Base-by-base conservation (phyloP, 2,329 filamentous ascomycete genomes). In the Thielaviopsis musarum region DNA sequence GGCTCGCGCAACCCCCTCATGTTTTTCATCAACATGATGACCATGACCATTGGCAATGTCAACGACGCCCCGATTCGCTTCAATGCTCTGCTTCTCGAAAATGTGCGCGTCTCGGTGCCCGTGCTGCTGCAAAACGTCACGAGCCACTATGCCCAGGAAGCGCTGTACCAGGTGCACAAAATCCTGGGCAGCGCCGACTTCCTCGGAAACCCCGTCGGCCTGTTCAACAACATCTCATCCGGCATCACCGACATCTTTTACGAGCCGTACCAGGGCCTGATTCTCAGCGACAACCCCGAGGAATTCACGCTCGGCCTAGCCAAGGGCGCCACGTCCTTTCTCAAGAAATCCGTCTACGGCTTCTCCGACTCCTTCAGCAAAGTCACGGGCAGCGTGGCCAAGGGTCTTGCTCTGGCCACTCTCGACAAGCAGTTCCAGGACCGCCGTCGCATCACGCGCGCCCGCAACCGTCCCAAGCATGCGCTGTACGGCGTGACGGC, bases 351-450 rank as follows among this genome's bases (percentile, higher is more conserved):
- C 0, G 91, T 98, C 12, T 98, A 95, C 71, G 94, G 93, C 53
- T 88, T 98, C 69, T 94, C 87, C 1, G 94, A 98, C 75, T 95
- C 89, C 67, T 91, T 98, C 74, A 93, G 91, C 65, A 98, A 98
- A 69, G 88, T 97, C 69, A 98, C 94, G 1, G 94, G 94, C 58
- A 95, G 89, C 70, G 87, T 98, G 71, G 94, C 91, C 65, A 98
- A 98, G 73, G 93, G 93, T 62, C 81, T 98, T 54, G 90, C 93
- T 2, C 93, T 91, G 38, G 93, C 93, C 19, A 96, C 91, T 5
- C 80, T 98, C 64, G 93, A 98, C 75, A 97, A 98, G 71, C 91
- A 98, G 69, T 98, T 97, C 74, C 94, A 98, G 70, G 91, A 97
- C 70, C 85, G 91, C 62, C 85, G 93, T 58, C 87, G 94, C 61